Evolutionary conservation across 2,329 filamentous ascomycete species (phyloP).

Genomic region (Fonsecaea pedrosoi): DNA sequence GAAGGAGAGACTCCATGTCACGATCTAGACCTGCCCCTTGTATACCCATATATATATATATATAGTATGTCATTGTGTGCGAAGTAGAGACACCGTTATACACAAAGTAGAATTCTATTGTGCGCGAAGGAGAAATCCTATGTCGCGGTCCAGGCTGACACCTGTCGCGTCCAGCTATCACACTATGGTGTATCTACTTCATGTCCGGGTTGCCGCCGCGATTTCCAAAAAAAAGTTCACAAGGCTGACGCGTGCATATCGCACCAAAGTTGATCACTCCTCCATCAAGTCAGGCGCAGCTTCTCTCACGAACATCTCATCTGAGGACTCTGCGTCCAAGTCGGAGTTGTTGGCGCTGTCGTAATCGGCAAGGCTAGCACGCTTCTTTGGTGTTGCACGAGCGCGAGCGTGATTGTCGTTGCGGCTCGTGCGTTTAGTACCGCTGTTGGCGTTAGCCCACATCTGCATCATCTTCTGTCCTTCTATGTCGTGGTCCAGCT

Average conservation of each 20-base stretch:
- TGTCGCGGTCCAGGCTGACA: not conserved
- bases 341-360: conserved; percentile 7
- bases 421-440: not conserved
- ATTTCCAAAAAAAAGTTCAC: not conserved
- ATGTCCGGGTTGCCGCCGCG: not conserved
- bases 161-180: not conserved
- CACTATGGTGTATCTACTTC: not conserved
- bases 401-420: not conserved
- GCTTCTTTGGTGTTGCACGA: conserved; percentile 16
- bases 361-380: conserved; percentile 14
- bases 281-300: conserved; percentile 16
- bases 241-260: not conserved
- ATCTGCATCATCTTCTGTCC: conserved; percentile 8
- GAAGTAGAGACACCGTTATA: not conserved
- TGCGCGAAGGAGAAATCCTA: too few species aligned
- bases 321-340: not conserved
- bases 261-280: not conserved
- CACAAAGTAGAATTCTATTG: too few species aligned
- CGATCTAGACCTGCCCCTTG: too few species aligned
- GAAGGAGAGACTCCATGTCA: too few species aligned
- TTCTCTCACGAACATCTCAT: conserved; percentile 23
- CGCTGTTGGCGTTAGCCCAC: not conserved
- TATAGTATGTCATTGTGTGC: not conserved
- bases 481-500: not conserved
- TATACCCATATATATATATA: too few species aligned